Evolutionary conservation across 2,329 filamentous ascomycete species (phyloP).

Genomic region (Sporothrix brasiliensis): DNA sequence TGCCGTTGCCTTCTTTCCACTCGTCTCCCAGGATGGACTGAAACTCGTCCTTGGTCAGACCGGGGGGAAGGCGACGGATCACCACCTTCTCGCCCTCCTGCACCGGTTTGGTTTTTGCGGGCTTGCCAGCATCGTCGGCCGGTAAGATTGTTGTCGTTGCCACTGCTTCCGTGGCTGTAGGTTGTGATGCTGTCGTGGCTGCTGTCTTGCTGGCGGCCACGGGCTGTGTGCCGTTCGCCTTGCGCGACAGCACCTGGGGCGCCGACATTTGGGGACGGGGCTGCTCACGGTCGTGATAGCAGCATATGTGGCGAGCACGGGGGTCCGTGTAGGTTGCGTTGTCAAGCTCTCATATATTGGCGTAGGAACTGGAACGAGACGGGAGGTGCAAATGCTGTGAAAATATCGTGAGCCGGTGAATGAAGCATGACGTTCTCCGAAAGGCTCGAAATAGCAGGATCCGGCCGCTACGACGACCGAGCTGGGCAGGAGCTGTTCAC

Average conservation of each 20-base stretch:
- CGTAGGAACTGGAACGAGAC: background rate
- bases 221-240: constrained; percentile 58
- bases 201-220: constrained; percentile 44
- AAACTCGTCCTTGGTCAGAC: constrained; percentile 79
- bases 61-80: constrained; percentile 81
- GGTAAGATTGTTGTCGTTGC: constrained; percentile 50
- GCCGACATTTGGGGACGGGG: constrained; percentile 31
- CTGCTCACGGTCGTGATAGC: background rate
- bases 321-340: background rate
- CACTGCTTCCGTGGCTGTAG: constrained; percentile 40
- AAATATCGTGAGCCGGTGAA: background rate
- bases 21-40: constrained; percentile 70
- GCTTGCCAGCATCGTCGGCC: constrained; percentile 38
- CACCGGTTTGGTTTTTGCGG: constrained; percentile 41
- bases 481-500: constrained; percentile 20
- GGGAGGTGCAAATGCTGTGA: background rate
- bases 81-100: constrained; percentile 77
- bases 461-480: background rate
- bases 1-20: constrained; percentile 80
- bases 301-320: constrained; percentile 13
- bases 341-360: background rate
- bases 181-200: background rate
- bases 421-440: background rate
- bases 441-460: background rate
- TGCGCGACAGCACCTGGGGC: constrained; percentile 43